Conservation (phyloP, 2,329 filamentous ascomycete genomes). For the Fusarium mexicanum region DNA sequence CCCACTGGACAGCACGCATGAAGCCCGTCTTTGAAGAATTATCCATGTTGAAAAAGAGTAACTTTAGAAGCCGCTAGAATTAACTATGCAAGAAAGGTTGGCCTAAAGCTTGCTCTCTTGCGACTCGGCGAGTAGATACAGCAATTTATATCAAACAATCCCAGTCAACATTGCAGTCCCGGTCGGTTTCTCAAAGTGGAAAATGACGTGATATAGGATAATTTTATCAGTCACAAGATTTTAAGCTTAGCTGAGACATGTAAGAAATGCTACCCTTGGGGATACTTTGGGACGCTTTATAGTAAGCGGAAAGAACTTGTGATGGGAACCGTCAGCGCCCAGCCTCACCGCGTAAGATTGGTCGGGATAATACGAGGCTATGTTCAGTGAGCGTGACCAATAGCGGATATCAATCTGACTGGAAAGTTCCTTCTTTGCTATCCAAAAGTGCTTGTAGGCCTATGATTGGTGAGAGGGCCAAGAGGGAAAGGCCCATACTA, state of each 20-base stretch:
- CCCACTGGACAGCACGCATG: conserved; percentile 20
- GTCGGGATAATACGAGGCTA: background rate
- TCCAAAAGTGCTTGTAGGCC: no score
- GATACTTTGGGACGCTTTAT: rapidly evolving
- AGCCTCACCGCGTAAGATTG: background rate
- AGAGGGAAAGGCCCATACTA: background rate
- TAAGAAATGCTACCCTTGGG: background rate
- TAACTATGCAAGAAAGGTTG: rapidly evolving
- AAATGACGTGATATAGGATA: background rate
- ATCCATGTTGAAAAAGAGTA: background rate
- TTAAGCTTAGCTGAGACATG: conserved; percentile 7
- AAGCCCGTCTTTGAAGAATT: background rate
- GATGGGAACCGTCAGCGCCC: background rate
- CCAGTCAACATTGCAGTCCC: rapidly evolving
- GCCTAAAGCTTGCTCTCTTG: rapidly evolving
- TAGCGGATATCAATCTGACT: rapidly evolving
- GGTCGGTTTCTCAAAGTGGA: rapidly evolving
- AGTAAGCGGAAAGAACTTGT: background rate
- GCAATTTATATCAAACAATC: background rate
- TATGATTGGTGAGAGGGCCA: background rate
- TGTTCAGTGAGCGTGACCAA: background rate
- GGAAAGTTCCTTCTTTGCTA: background rate
- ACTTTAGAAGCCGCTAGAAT: rapidly evolving
- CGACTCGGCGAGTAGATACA: rapidly evolving
- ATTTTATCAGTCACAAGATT: background rate